Conservation (phyloP, 2,329 filamentous ascomycete genomes). For the Aspergillus pseudoviridinutans region DNA sequence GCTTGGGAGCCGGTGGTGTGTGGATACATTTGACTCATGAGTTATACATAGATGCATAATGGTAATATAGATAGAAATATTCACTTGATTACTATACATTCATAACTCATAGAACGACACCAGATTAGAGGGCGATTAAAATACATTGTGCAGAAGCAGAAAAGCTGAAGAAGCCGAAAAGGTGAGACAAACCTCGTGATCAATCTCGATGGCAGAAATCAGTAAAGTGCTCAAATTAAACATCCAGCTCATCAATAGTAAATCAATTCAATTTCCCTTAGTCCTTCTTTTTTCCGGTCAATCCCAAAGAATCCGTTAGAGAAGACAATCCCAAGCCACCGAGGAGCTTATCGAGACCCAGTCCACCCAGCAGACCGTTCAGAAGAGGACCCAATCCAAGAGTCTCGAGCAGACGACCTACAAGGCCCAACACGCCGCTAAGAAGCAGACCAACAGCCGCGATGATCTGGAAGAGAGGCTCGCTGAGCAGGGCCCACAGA, state of each 20-base stretch:
- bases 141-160: not conserved
- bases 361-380: conserved; percentile 68
- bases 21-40: not conserved
- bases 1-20: not conserved
- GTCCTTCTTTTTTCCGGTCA: conserved; percentile 17
- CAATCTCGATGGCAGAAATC: not conserved
- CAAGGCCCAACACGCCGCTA: conserved; percentile 76
- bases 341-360: conserved; percentile 59
- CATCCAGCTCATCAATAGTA: not conserved
- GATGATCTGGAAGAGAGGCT: conserved; percentile 89
- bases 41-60: conserved; percentile 16
- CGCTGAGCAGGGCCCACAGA: conserved; percentile 67
- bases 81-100: not conserved
- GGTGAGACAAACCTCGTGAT: not conserved
- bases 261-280: not conserved
- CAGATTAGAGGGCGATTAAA: not conserved
- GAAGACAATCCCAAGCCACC: conserved; percentile 51
- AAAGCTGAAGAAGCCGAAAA: not conserved
- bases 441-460: conserved; percentile 81
- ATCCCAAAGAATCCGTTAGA: conserved; percentile 35
- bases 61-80: conserved; percentile 11
- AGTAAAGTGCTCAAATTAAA: not conserved
- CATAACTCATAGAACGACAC: conserved; percentile 2
- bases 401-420: conserved; percentile 74
- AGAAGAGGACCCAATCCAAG: conserved; percentile 79